Conservation (phyloP, 2,329 filamentous ascomycete species). For the Hypoxylon sp. region DNA sequence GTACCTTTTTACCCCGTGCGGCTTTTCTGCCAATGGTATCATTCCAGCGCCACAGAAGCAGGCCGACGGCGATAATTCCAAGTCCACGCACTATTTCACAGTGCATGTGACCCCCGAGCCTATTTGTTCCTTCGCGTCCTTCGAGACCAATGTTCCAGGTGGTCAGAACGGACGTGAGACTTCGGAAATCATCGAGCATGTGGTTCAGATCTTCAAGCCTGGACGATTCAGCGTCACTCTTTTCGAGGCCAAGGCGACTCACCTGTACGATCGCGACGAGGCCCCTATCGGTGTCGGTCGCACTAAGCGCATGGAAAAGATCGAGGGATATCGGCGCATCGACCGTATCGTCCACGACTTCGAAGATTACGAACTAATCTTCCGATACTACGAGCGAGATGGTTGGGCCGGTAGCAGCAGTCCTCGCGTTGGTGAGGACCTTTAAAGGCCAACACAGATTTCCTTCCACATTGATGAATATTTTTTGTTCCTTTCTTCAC, state of each 20-base stretch:
- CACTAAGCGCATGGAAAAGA: conserved; percentile 74
- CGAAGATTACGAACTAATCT: conserved; percentile 96
- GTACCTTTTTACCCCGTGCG: conserved; percentile 95
- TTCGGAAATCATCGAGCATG: conserved; percentile 90
- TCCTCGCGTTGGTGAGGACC: conserved; percentile 66
- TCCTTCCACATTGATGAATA: not conserved
- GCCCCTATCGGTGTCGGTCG: conserved; percentile 50
- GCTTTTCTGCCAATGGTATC: conserved; percentile 97
- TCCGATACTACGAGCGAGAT: conserved; percentile 94
- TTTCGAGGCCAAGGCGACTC: conserved; percentile 83
- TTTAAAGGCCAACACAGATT: conserved; percentile 40
- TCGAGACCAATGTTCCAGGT: conserved; percentile 97
- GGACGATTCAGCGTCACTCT: conserved; percentile 98
- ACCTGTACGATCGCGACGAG: conserved; percentile 57
- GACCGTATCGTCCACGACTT: conserved; percentile 98
- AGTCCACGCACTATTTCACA: conserved; percentile 90
- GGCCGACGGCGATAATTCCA: conserved; percentile 57
- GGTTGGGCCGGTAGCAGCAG: conserved; percentile 72
- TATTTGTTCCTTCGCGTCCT: conserved; percentile 96
- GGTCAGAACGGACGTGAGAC: conserved; percentile 89
- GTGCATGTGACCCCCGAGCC: conserved; percentile 98
- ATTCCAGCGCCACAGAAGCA: conserved; percentile 78
- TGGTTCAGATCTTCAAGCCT: conserved; percentile 95
- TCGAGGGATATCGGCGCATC: conserved; percentile 87
- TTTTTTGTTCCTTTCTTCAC: conserved; percentile 12